Conservation (phyloP, 2,329 filamentous ascomycete species). For the Aspergillus sp. region DNA sequence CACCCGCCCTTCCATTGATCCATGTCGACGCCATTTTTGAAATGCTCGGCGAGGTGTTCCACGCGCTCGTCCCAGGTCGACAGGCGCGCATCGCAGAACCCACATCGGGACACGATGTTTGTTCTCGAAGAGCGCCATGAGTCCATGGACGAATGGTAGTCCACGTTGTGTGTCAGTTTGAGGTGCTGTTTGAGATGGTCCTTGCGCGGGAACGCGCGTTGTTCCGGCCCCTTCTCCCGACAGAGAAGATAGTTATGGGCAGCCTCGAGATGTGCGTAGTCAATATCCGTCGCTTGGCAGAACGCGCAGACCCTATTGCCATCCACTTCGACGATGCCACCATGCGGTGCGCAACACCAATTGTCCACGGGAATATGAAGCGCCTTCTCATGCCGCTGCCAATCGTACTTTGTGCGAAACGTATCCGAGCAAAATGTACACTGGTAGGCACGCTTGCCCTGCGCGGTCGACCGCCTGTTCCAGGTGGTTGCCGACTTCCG, state of each 20-base stretch:
- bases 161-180: constrained; percentile 53
- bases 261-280: constrained; percentile 47
- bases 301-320: constrained; percentile 39
- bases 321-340: constrained; percentile 39
- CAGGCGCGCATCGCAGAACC: constrained; percentile 33
- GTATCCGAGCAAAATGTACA: constrained; percentile 49
- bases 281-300: constrained; percentile 49
- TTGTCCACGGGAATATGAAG: constrained; percentile 47
- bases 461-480: constrained; percentile 29
- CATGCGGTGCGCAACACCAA: constrained; percentile 53
- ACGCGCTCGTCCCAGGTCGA: constrained; percentile 31
- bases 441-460: constrained; percentile 28
- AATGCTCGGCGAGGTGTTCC: constrained; percentile 38
- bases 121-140: constrained; percentile 46
- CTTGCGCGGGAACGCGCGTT: constrained; percentile 59
- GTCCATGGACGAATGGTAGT: constrained; percentile 48
- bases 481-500: neutral
- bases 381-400: constrained; percentile 48
- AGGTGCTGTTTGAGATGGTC: constrained; percentile 58
- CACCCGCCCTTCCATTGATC: constrained; percentile 34
- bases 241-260: constrained; percentile 52
- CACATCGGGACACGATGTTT: constrained; percentile 44
- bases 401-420: constrained; percentile 48
- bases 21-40: constrained; percentile 32
- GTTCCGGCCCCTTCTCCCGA: constrained; percentile 50